A percentile compares a stretch with the other conserved stretches of the same genome.
These are phyloP conservation scores for Epichloe coenophiala DNA, from an alignment of 2,329 filamentous ascomycete genomes.

Conservation along the genomic window DNA sequence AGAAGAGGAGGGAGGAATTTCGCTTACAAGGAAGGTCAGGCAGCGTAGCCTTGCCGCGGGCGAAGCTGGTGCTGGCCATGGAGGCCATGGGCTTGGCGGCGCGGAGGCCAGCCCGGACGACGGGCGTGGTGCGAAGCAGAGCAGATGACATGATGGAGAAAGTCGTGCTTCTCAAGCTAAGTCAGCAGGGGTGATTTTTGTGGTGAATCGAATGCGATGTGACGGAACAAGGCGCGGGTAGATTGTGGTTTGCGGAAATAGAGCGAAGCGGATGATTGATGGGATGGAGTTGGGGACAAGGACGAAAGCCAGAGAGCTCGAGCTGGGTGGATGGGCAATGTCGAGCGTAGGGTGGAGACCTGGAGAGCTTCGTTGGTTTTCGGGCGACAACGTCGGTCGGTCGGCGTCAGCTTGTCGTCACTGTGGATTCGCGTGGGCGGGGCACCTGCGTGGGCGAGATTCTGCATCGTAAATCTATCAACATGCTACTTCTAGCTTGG, in stretches of 20 bases:
- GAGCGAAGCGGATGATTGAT: no score
- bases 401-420: constrained; percentile 7
- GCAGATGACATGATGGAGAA: constrained; percentile 53
- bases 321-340: background rate
- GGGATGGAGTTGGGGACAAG: no score
- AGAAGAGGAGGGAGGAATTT: no score
- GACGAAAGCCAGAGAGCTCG: no score
- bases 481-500: no score
- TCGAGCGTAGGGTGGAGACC: background rate
- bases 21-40: constrained; percentile 60
- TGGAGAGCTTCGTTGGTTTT: constrained; percentile 1
- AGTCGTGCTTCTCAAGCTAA: background rate
- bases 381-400: background rate
- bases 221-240: background rate
- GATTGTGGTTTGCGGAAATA: no score
- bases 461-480: no score
- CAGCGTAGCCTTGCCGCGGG: constrained; percentile 80
- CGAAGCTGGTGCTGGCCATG: constrained; percentile 61
- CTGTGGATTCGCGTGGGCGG: background rate
- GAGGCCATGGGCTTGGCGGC: constrained; percentile 49
- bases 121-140: constrained; percentile 57
- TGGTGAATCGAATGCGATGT: background rate
- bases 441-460: no score
- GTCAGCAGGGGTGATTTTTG: no score
- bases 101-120: constrained; percentile 57